These are phyloP conservation scores for Arabidopsis suecica DNA, from an alignment of 345 rosid genomes.

Conservation along the genomic window DNA sequence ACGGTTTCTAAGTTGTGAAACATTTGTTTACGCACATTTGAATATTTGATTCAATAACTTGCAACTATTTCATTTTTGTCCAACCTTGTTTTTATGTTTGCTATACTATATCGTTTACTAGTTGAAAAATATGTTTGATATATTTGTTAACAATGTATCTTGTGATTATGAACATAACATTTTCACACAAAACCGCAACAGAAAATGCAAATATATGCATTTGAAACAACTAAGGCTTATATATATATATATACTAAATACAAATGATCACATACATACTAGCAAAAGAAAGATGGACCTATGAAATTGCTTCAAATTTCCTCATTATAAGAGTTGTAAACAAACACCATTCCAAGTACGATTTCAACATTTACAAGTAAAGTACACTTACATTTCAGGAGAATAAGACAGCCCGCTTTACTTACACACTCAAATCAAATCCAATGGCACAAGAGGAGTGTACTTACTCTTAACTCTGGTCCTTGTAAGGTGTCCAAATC, in stretches of 20 bases:
- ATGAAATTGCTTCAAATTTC: constrained; percentile 13
- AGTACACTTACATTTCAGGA: background rate
- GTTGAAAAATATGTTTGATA: background rate
- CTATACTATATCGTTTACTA: background rate
- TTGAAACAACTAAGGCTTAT: background rate
- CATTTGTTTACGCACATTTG: background rate
- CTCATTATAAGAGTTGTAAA: background rate
- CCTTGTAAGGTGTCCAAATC: constrained; percentile 97
- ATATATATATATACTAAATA: background rate
- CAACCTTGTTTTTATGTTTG: background rate
- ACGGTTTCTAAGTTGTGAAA: too few species aligned
- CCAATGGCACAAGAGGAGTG: background rate
- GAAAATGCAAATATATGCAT: background rate
- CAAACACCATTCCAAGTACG: constrained; percentile 26
- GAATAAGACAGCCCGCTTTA: constrained; percentile 6
- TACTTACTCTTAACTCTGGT: constrained; percentile 57
- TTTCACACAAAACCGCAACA: background rate
- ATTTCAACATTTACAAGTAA: constrained; percentile 29
- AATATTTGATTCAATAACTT: too few species aligned
- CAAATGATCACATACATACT: background rate
- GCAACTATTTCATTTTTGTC: too few species aligned
- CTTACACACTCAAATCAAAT: constrained; percentile 23
- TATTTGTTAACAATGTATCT: background rate
- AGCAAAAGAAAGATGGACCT: constrained; percentile 3
- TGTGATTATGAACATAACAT: background rate